These are phyloP conservation scores for Pseudogymnoascus sp. DNA, from an alignment of 2,329 filamentous ascomycete genomes.

Conservation along the genomic window DNA sequence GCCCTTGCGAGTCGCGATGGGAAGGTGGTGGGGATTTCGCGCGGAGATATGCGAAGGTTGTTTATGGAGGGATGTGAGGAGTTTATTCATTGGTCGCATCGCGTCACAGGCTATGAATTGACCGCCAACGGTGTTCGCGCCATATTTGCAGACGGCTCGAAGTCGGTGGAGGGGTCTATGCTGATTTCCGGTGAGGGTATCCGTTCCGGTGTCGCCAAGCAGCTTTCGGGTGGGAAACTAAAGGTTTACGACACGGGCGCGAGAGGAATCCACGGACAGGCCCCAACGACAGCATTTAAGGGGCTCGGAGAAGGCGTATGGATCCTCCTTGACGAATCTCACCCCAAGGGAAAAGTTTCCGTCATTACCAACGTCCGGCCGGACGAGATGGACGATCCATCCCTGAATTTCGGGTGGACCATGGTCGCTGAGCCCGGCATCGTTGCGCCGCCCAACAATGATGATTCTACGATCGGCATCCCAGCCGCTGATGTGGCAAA, in stretches of 20 bases:
- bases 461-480: constrained; percentile 49
- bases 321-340: constrained; percentile 39
- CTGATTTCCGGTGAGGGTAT: constrained; percentile 55
- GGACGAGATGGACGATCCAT: constrained; percentile 48
- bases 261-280: constrained; percentile 56
- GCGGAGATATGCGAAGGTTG: constrained; percentile 52
- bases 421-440: constrained; percentile 49
- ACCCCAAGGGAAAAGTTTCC: constrained; percentile 39
- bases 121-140: constrained; percentile 45
- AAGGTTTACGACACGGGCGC: constrained; percentile 57
- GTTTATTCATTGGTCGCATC: constrained; percentile 44
- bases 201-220: constrained; percentile 49
- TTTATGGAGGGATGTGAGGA: constrained; percentile 50
- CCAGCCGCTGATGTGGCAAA: constrained; percentile 50
- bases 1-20: constrained; percentile 42
- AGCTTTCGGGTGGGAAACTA: constrained; percentile 47
- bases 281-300: constrained; percentile 52
- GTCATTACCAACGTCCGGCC: constrained; percentile 57
- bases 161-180: constrained; percentile 49
- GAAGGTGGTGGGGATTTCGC: constrained; percentile 51
- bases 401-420: constrained; percentile 54
- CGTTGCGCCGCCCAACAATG: constrained; percentile 48
- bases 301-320: constrained; percentile 56
- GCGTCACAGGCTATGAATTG: constrained; percentile 50
- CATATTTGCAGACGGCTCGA: constrained; percentile 51